Conservation (phyloP, 2,329 filamentous ascomycete genomes). For the Sphaerulina vaccinii region DNA sequence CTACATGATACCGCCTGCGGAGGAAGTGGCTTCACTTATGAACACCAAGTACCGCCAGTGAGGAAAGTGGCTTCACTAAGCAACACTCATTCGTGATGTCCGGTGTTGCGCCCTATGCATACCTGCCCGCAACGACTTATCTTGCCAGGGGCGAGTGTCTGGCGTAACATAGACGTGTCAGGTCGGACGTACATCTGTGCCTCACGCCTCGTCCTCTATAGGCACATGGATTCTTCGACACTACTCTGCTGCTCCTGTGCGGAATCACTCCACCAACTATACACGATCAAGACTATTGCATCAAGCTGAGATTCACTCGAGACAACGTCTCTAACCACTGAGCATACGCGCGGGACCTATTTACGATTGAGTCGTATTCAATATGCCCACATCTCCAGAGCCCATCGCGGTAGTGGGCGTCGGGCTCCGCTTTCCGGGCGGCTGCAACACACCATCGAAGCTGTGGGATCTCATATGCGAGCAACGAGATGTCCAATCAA, state of each 20-base stretch:
- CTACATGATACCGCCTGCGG: too few species aligned
- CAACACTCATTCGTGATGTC: too few species aligned
- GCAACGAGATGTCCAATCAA: constrained; percentile 5
- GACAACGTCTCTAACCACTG: neutral
- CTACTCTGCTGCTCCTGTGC: constrained; percentile 1
- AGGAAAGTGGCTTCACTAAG: too few species aligned
- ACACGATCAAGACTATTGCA: constrained; percentile 5
- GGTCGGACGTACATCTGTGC: neutral
- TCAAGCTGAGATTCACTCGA: neutral
- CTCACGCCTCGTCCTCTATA: neutral
- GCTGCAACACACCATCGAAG: constrained; percentile 8
- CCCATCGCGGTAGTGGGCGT: constrained; percentile 49
- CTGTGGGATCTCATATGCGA: constrained; percentile 19
- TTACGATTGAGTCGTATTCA: neutral
- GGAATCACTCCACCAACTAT: constrained; percentile 1
- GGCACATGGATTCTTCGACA: neutral
- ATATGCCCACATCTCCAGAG: constrained; percentile 15
- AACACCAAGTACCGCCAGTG: too few species aligned
- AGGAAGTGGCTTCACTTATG: too few species aligned
- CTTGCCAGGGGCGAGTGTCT: neutral
- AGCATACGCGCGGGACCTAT: neutral
- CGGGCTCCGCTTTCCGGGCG: constrained; percentile 39
- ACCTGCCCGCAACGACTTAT: neutral
- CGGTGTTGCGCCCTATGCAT: neutral
- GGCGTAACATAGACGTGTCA: neutral